A percentile compares a stretch with the other conserved stretches of the same genome.
Conservation (phyloP, 306 rosid genomes). For the Malus fusca region DNA sequence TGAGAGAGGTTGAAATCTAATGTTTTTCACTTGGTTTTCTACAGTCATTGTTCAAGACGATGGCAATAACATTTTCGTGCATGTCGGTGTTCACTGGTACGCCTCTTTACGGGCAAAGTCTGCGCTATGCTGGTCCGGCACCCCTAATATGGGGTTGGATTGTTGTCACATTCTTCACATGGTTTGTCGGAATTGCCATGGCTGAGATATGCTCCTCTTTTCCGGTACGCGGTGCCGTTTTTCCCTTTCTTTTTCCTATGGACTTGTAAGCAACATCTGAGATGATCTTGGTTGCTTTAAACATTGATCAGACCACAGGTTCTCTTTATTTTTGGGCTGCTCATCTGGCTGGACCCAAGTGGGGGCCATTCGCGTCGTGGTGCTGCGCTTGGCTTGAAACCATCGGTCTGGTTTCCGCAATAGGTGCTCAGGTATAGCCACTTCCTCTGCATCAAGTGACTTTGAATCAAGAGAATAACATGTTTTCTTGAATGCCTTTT, state of each 20-base stretch:
- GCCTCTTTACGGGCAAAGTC: slow-evolving; percentile 24
- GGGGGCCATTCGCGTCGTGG: slow-evolving; percentile 31
- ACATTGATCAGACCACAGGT: slow-evolving; percentile 19
- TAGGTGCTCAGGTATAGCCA: slow-evolving; percentile 15
- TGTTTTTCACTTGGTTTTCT: neutral
- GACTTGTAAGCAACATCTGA: neutral
- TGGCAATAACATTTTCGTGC: slow-evolving; percentile 30
- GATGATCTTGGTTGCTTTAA: neutral
- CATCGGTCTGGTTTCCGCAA: slow-evolving; percentile 17
- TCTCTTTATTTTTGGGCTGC: slow-evolving; percentile 28
- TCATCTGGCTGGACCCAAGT: slow-evolving; percentile 22
- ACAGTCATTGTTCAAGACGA: slow-evolving; percentile 22
- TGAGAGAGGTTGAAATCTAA: neutral
- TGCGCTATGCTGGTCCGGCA: slow-evolving; percentile 32
- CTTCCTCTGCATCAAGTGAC: too few relatives aligned
- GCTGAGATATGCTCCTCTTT: slow-evolving; percentile 35
- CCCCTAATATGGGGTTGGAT: slow-evolving; percentile 22
- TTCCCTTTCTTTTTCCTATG: neutral
- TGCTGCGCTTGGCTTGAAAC: slow-evolving; percentile 27
- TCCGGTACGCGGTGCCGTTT: slow-evolving; percentile 13
- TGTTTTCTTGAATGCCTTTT: neutral
- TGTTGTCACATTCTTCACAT: slow-evolving; percentile 22
- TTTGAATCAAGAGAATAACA: too few relatives aligned
- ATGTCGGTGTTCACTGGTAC: slow-evolving; percentile 28
- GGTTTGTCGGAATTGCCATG: slow-evolving; percentile 34